A percentile compares a stretch with the other conserved stretches of the same genome.
Evolutionary conservation across 164 flowering plant genomes (phyloP).

Genomic region (Annona cherimola): DNA sequence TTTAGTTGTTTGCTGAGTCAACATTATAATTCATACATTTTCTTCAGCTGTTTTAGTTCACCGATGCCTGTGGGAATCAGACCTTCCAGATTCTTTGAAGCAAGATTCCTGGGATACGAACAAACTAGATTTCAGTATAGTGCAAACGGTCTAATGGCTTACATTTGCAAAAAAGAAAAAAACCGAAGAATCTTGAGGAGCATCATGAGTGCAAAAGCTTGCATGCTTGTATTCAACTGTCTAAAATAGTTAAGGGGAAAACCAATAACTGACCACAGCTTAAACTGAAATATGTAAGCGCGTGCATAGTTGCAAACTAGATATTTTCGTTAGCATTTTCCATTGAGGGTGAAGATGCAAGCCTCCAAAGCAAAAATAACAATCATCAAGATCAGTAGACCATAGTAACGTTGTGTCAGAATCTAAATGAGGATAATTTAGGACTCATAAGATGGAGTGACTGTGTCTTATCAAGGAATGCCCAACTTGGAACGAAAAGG

Average conservation of each 20-base stretch:
- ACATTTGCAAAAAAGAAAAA: neutral
- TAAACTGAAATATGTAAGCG: neutral
- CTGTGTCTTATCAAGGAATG: too few relatives aligned
- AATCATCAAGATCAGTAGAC: neutral
- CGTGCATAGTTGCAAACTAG: neutral
- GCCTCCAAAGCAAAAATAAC: neutral
- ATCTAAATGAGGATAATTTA: neutral
- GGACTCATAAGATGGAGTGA: too few relatives aligned
- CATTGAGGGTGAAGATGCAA: neutral
- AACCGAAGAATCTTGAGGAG: too few relatives aligned
- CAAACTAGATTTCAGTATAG: neutral
- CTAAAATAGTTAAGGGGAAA: neutral
- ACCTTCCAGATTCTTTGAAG: conserved; percentile 39
- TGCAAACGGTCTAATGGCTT: neutral
- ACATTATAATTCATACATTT: conserved; percentile 38
- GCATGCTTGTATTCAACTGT: too few relatives aligned
- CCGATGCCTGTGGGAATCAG: conserved; percentile 39
- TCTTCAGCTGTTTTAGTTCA: conserved; percentile 31
- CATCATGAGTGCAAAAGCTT: too few relatives aligned
- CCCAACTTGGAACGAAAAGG: neutral
- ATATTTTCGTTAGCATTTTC: neutral
- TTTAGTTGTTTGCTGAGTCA: neutral
- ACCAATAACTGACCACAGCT: too few relatives aligned
- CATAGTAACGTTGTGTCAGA: neutral
- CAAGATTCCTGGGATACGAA: conserved; percentile 45